Evolutionary conservation across 1,139 yeast genomes (phyloP).

Genomic region (Suhomyces yuchorum): DNA sequence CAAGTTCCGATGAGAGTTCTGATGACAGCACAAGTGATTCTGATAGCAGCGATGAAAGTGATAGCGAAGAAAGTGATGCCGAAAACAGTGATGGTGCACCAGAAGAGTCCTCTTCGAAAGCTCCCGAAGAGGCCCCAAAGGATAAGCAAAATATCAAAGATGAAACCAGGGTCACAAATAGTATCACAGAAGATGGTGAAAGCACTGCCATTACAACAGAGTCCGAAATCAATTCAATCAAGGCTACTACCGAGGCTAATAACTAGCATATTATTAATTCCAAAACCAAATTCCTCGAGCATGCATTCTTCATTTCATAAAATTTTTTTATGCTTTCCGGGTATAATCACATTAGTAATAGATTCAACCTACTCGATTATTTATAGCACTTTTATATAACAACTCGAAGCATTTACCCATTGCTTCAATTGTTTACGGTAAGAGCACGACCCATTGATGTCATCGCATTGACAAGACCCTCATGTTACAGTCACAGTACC

Average conservation of each 20-base stretch:
- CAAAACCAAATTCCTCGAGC: not conserved
- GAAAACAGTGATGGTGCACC: constrained; percentile 21
- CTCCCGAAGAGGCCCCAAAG: not conserved
- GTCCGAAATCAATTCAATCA: too few species aligned
- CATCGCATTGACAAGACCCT: constrained; percentile 1
- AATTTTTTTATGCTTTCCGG: too few species aligned
- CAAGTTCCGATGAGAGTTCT: constrained; percentile 15
- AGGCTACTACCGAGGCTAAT: too few species aligned
- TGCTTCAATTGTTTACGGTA: not conserved
- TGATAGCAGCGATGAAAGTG: constrained; percentile 18
- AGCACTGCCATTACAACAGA: too few species aligned
- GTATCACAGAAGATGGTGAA: too few species aligned
- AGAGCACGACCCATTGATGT: constrained; percentile 24
- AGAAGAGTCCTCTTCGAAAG: constrained; percentile 25
- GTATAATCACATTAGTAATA: too few species aligned
- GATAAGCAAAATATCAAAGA: too few species aligned
- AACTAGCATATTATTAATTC: too few species aligned
- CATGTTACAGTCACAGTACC: not conserved
- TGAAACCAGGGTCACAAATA: too few species aligned
- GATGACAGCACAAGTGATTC: constrained; percentile 4
- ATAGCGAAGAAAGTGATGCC: constrained; percentile 16
- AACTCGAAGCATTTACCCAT: too few species aligned
- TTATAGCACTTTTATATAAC: too few species aligned
- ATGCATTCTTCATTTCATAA: not conserved
- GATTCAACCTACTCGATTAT: too few species aligned